phyloP scores from a whole-genome alignment of 2,329 filamentous ascomycete genomes.

The Colletotrichum trifolii region DNA sequence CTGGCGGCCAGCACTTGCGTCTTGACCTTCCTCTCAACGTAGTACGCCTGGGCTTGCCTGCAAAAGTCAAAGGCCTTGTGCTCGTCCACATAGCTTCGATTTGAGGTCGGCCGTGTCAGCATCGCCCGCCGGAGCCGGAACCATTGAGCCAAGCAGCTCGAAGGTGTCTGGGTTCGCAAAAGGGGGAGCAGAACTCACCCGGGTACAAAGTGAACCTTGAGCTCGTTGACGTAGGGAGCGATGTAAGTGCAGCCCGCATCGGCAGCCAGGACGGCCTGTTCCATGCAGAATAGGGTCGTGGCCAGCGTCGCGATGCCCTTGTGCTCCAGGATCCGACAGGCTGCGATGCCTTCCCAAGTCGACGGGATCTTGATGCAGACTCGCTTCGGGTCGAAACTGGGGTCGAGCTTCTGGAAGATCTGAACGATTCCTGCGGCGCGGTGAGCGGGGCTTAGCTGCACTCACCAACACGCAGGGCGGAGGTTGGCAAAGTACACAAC shows the following conservation, averaged over 20 bases:
- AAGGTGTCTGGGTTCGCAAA: background rate
- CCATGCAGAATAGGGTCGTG: constrained; percentile 71
- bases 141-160: background rate
- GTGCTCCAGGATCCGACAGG: constrained; percentile 64
- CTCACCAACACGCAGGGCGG: background rate
- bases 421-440: constrained; percentile 58
- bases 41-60: constrained; percentile 64
- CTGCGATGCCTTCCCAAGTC: constrained; percentile 72
- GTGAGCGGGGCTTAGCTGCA: background rate
- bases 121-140: background rate
- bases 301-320: constrained; percentile 68
- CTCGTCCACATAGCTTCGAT: constrained; percentile 57
- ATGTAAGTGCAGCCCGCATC: constrained; percentile 70
- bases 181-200: constrained; percentile 46
- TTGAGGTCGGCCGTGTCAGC: too few relatives aligned
- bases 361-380: constrained; percentile 73
- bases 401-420: constrained; percentile 57
- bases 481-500: background rate
- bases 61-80: constrained; percentile 63
- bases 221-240: constrained; percentile 73
- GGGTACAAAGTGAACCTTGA: constrained; percentile 69
- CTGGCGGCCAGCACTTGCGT: constrained; percentile 68
- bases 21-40: constrained; percentile 50
- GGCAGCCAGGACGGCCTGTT: constrained; percentile 68
- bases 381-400: constrained; percentile 56